Percentiles rank a stretch among this genome's conserved stretches.
These are phyloP conservation scores for Pestalotiopsis sp. DNA, from an alignment of 2,329 filamentous ascomycete species.

Conservation along the genomic window DNA sequence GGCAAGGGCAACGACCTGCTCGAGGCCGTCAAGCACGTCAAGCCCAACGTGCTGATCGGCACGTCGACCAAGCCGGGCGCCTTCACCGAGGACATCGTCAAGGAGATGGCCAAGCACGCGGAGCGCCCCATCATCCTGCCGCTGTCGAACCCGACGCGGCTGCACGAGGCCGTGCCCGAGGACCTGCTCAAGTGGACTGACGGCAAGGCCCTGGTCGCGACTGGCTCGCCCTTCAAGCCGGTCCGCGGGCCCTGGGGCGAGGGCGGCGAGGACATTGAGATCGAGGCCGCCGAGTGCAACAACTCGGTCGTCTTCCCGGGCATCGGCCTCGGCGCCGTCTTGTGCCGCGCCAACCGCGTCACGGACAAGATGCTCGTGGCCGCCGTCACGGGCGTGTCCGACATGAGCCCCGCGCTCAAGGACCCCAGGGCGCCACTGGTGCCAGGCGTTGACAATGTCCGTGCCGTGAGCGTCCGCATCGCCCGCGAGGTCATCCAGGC, in stretches of 20 bases:
- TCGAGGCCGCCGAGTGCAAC: constrained; percentile 77
- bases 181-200: constrained; percentile 80
- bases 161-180: constrained; percentile 79
- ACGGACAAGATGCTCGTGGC: constrained; percentile 82
- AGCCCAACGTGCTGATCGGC: constrained; percentile 81
- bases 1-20: constrained; percentile 61
- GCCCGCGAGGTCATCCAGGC: constrained; percentile 74
- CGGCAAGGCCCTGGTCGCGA: constrained; percentile 78
- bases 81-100: constrained; percentile 75
- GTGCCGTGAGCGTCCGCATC: constrained; percentile 77
- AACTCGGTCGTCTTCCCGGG: constrained; percentile 86
- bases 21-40: constrained; percentile 68
- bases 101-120: constrained; percentile 75
- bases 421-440: constrained; percentile 69
- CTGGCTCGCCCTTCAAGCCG: constrained; percentile 79
- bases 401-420: constrained; percentile 68
- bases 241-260: constrained; percentile 64
- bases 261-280: constrained; percentile 44
- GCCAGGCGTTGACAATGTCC: constrained; percentile 75
- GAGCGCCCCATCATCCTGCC: constrained; percentile 79
- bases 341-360: constrained; percentile 67
- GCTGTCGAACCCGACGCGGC: constrained; percentile 80
- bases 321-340: constrained; percentile 78
- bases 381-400: constrained; percentile 73
- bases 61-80: constrained; percentile 78